These are phyloP conservation scores for Stereocaulon alpinum DNA, from an alignment of 495 filamentous ascomycete genomes.

Conservation along the genomic window DNA sequence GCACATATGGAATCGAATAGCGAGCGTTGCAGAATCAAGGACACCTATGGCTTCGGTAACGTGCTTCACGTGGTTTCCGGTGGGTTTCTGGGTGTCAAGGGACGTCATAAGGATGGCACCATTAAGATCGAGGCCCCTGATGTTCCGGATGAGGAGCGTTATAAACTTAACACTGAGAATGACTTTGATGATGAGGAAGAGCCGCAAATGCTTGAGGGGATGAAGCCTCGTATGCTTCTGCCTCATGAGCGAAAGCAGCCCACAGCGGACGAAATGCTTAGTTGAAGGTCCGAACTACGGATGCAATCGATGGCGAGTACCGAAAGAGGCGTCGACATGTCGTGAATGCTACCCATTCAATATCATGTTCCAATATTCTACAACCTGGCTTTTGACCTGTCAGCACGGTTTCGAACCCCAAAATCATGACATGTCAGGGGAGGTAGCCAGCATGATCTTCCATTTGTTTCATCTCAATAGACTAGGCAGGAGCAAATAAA, in stretches of 20 bases:
- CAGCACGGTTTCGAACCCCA: not conserved
- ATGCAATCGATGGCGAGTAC: no score
- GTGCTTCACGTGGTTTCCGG: slow-evolving; percentile 39
- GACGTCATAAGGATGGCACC: slow-evolving; percentile 5
- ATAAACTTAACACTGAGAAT: not conserved
- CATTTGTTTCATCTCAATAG: not conserved
- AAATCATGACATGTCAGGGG: not conserved
- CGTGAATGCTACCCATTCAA: no score
- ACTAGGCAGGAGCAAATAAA: not conserved
- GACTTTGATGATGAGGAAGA: not conserved
- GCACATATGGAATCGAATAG: slow-evolving; percentile 40
- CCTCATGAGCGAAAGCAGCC: no score
- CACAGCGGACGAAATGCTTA: no score
- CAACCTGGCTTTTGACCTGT: not conserved
- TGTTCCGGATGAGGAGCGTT: not conserved
- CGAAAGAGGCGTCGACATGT: no score
- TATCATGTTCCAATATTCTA: no score
- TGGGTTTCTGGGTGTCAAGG: slow-evolving; percentile 32
- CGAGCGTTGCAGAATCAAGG: slow-evolving; percentile 34
- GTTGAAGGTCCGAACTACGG: no score
- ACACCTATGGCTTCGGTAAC: slow-evolving; percentile 28
- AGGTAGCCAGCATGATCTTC: not conserved
- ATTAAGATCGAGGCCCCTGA: slow-evolving; percentile 8
- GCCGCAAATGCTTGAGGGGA: not conserved
- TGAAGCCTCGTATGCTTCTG: no score